These are phyloP conservation scores for Candida boleticola DNA, from an alignment of 805 yeast species.

Conservation along the genomic window DNA sequence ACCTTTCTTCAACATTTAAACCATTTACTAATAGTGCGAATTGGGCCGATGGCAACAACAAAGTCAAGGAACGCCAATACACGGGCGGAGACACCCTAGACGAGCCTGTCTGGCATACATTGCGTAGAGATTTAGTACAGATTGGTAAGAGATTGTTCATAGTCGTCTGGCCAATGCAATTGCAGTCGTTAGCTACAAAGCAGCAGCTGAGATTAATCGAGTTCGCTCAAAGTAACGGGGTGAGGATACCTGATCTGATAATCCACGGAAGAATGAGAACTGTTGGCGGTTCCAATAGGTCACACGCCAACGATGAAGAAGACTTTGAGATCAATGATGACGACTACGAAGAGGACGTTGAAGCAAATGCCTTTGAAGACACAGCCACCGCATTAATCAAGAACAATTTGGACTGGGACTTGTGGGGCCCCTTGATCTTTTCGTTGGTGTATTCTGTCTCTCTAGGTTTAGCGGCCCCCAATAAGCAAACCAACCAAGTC, in stretches of 20 bases:
- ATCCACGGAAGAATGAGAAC: slow-evolving; percentile 23
- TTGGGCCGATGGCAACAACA: slow-evolving; percentile 20
- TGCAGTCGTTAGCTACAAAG: slow-evolving; percentile 30
- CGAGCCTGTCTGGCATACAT: slow-evolving; percentile 62
- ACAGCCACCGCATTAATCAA: slow-evolving; percentile 12
- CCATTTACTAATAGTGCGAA: slow-evolving; percentile 23
- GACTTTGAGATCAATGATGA: slow-evolving; percentile 19
- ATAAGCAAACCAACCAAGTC: slow-evolving; percentile 46
- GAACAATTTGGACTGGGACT: slow-evolving; percentile 52
- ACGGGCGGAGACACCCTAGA: slow-evolving; percentile 72
- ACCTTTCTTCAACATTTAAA: slow-evolving; percentile 33
- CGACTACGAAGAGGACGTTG: slow-evolving; percentile 18
- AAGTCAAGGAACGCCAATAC: slow-evolving; percentile 48
- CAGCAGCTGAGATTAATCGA: slow-evolving; percentile 34
- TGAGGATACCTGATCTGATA: slow-evolving; percentile 34
- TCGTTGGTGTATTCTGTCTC: slow-evolving; percentile 54
- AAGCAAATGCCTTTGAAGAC: slow-evolving; percentile 13
- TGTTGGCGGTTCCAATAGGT: slow-evolving; percentile 17
- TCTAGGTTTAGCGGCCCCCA: slow-evolving; percentile 47
- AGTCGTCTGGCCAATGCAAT: slow-evolving; percentile 46
- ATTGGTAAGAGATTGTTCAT: slow-evolving; percentile 35
- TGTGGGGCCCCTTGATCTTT: slow-evolving; percentile 73
- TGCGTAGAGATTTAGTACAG: slow-evolving; percentile 38
- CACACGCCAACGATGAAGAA: slow-evolving; percentile 17
- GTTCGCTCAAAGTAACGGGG: slow-evolving; percentile 35